A percentile compares a stretch with the other conserved stretches of the same genome.
Evolutionary conservation across 768 basidiomycete genomes (phyloP).

Genomic region (Fomitopsis serialis): DNA sequence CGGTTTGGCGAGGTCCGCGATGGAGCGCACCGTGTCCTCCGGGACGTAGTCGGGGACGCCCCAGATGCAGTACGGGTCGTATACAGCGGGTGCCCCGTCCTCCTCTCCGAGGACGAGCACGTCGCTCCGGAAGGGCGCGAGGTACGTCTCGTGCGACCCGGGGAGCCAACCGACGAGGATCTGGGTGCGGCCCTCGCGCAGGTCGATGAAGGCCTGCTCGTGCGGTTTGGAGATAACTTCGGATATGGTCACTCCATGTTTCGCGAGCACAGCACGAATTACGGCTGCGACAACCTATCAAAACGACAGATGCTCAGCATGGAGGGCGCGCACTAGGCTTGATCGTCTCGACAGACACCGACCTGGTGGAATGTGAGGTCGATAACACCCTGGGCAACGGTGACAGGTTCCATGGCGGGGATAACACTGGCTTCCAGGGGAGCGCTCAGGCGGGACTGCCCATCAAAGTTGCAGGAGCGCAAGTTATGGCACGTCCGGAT

Average conservation of each 20-base stretch:
- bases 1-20: background rate
- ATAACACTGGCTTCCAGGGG: background rate
- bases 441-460: too few species aligned
- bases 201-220: background rate
- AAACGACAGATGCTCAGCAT: background rate
- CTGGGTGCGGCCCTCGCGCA: background rate
- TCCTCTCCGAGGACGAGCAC: background rate
- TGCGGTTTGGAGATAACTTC: background rate
- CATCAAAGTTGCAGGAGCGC: too few species aligned
- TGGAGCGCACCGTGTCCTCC: background rate
- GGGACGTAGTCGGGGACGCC: background rate
- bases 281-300: background rate
- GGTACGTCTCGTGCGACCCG: background rate
- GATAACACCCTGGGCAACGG: background rate
- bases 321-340: background rate
- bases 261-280: background rate
- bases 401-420: background rate
- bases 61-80: background rate
- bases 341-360: background rate
- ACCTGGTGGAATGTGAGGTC: background rate
- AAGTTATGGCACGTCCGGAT: too few species aligned
- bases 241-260: background rate
- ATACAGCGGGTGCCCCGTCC: background rate
- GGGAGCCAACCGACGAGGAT: background rate
- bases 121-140: background rate